phyloP scores from a whole-genome alignment of 23 red algal species.

The Cyanidiococcus yangmingshanensis region DNA sequence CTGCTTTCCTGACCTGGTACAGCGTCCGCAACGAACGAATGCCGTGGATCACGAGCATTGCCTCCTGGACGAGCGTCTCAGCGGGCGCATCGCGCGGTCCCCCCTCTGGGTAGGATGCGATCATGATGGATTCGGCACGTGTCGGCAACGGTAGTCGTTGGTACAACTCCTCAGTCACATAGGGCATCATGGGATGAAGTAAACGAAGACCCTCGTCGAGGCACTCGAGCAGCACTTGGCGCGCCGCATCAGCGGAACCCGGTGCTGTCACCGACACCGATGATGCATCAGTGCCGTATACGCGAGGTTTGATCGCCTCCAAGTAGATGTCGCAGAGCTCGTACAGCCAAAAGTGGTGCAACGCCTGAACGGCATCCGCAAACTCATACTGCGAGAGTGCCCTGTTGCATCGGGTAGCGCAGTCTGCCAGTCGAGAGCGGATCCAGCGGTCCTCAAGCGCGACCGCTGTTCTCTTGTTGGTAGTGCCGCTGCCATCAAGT shows the following conservation, averaged over 20 bases:
- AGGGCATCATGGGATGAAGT: slow-evolving; percentile 99
- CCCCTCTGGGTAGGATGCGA: slow-evolving; percentile 47
- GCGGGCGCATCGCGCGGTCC: slow-evolving; percentile 21
- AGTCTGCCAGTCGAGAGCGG: slow-evolving; percentile 43
- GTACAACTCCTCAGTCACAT: slow-evolving; percentile 94
- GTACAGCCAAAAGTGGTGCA: slow-evolving; percentile 85
- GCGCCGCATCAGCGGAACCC: slow-evolving; percentile 25
- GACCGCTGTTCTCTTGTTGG: background rate
- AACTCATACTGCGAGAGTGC: slow-evolving; percentile 53
- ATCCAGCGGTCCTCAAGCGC: slow-evolving; percentile 61
- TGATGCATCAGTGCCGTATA: slow-evolving; percentile 33
- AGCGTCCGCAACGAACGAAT: slow-evolving; percentile 54
- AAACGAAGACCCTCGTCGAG: slow-evolving; percentile 69
- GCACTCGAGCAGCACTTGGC: slow-evolving; percentile 64
- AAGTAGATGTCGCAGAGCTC: slow-evolving; percentile 91
- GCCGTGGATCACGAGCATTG: slow-evolving; percentile 50
- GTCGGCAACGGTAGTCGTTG: slow-evolving; percentile 48
- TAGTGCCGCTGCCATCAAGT: background rate
- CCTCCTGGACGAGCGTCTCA: slow-evolving; percentile 36
- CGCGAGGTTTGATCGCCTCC: slow-evolving; percentile 72
- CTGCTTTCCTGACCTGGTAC: slow-evolving; percentile 51
- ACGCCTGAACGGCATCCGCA: slow-evolving; percentile 45
- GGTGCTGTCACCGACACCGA: slow-evolving; percentile 5
- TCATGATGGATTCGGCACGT: slow-evolving; percentile 35
- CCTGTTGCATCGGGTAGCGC: slow-evolving; percentile 28